Evolutionary conservation across 805 yeast species (phyloP).

Genomic region (Sugiyamaella chiloensis): DNA sequence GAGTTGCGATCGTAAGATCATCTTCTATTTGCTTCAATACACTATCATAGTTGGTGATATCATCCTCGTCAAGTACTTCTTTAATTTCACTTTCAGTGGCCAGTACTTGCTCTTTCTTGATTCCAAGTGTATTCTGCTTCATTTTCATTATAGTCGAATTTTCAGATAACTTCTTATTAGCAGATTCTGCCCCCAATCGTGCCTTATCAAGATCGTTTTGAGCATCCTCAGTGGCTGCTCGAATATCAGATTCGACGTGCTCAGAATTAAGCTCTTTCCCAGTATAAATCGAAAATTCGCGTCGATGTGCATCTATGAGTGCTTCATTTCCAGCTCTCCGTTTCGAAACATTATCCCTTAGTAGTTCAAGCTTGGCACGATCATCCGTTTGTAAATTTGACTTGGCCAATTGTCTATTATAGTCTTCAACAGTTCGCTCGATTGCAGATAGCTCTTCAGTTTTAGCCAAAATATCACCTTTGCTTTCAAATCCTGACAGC

Average conservation of each 20-base stretch:
- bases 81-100: constrained; percentile 11
- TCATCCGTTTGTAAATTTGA: constrained; percentile 58
- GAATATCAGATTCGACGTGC: constrained; percentile 19
- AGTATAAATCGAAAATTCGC: constrained; percentile 23
- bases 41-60: constrained; percentile 50
- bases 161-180: constrained; percentile 23
- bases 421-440: constrained; percentile 44
- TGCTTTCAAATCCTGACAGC: constrained; percentile 7
- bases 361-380: constrained; percentile 50
- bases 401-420: constrained; percentile 48
- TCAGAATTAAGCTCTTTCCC: constrained; percentile 23
- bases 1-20: constrained; percentile 55
- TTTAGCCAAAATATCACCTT: constrained; percentile 10
- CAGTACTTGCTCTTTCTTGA: constrained; percentile 8
- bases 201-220: constrained; percentile 23
- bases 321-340: constrained; percentile 34
- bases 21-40: constrained; percentile 56
- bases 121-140: constrained; percentile 18
- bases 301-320: constrained; percentile 29
- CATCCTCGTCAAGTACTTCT: constrained; percentile 36
- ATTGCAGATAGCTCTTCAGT: constrained; percentile 11
- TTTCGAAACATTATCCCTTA: constrained; percentile 39
- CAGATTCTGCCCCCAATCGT: constrained; percentile 9
- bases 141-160: constrained; percentile 21
- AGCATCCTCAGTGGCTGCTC: constrained; percentile 24